Evolutionary conservation across 768 basidiomycete genomes (phyloP).

Genomic region (Termitomyces sp.): DNA sequence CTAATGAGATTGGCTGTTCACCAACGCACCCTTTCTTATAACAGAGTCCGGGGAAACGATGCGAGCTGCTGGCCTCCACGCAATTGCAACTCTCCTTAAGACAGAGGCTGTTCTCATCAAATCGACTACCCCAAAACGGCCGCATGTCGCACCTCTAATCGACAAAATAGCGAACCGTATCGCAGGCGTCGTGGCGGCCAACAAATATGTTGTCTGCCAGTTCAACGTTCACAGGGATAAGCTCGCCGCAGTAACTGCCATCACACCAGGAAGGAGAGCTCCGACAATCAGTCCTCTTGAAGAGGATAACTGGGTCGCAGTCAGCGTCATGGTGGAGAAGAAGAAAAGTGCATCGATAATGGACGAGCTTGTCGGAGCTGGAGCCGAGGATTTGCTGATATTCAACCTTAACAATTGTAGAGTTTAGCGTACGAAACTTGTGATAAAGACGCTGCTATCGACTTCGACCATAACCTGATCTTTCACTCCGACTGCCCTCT

Average conservation of each 20-base stretch:
- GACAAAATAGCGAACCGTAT: slow-evolving; percentile 81
- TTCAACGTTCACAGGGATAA: slow-evolving; percentile 80
- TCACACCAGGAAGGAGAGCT: slow-evolving; percentile 88
- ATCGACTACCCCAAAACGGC: slow-evolving; percentile 58
- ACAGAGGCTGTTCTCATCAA: slow-evolving; percentile 91
- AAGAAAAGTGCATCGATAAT: slow-evolving; percentile 74
- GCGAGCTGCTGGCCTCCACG: slow-evolving; percentile 93
- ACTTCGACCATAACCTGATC: neutral
- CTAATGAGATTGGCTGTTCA: neutral
- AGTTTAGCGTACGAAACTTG: slow-evolving; percentile 42
- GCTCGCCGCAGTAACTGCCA: slow-evolving; percentile 51
- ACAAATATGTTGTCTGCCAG: slow-evolving; percentile 83
- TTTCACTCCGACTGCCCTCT: neutral
- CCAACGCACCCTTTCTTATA: neutral
- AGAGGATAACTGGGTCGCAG: slow-evolving; percentile 81
- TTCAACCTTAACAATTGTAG: slow-evolving; percentile 92
- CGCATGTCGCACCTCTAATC: slow-evolving; percentile 62
- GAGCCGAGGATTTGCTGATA: slow-evolving; percentile 88
- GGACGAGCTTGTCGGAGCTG: slow-evolving; percentile 78
- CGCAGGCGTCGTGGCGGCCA: slow-evolving; percentile 85
- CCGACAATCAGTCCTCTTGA: slow-evolving; percentile 87
- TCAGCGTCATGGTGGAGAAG: slow-evolving; percentile 91
- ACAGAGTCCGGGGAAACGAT: slow-evolving; percentile 98
- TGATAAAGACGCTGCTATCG: neutral
- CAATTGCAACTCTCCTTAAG: slow-evolving; percentile 84